Base-by-base conservation (phyloP, 805 yeast genomes). In the Candida alai region DNA sequence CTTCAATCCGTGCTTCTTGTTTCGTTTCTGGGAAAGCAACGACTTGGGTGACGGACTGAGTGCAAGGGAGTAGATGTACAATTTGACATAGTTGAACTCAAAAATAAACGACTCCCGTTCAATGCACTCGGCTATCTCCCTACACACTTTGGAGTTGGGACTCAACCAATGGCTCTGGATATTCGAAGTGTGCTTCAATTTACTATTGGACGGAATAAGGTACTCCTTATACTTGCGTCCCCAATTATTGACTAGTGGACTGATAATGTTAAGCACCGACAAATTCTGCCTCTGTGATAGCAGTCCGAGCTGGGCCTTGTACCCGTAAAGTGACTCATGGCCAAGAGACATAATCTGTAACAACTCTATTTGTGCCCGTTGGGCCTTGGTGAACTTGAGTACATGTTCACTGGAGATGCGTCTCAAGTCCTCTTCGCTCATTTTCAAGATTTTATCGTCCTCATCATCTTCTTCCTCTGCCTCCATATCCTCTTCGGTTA, bases 1-100 rank as follows among this genome's bases (percentile, higher is more conserved):
- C 41, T 78, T 70, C 40, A 82, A 58, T 3, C 45, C 36, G 24
- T 45, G 47, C 10, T 39, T 33, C 19, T 45, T 51, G 19, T 43
- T 41, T 9, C 29, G 30, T 14, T 26, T 26, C 17, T 34, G 30
- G 13, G 51, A 47, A 20, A 34, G 24, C 15, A 45, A 42, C 4
- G 47, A 25, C 24, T 44, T 45, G 2, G 58, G 51, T 5, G 68
- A 51, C 14, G 67, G 65, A 38, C 78, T 70, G 26, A 89, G 62
- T 0, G 96, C 95, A 34, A 88, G 60, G 1, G 96, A 88, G 53
- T 78, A 89, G 19, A 88, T 77, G 54, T 88, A 90, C 21, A 89
- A 59, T 44, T 84, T 84, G 15, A 93, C 80, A 57, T 90, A 89
- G 52, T 85, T 78, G 60, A 74, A 88, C 52, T 89, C 97, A 54